These are phyloP conservation scores for Wickerhamomyces silvicola DNA, from an alignment of 805 yeast species.

Conservation along the genomic window DNA sequence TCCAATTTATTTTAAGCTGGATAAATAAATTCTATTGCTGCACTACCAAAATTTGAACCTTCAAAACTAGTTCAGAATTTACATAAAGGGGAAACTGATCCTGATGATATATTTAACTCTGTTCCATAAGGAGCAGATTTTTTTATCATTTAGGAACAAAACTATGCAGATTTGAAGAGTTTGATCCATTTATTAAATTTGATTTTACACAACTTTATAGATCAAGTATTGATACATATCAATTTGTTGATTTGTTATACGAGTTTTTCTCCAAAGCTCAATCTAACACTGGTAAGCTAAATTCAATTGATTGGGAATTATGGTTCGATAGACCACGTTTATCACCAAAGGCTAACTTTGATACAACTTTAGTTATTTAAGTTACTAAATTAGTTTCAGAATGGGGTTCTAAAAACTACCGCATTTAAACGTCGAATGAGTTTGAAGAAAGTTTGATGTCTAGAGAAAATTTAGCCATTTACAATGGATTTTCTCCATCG, in stretches of 20 bases:
- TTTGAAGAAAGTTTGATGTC: slow-evolving; percentile 10
- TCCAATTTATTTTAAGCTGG: slow-evolving; percentile 87
- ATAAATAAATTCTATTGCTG: slow-evolving; percentile 53
- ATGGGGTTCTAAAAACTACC: slow-evolving; percentile 41
- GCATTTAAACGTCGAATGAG: slow-evolving; percentile 8
- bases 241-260: slow-evolving; percentile 70
- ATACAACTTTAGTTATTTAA: slow-evolving; percentile 69
- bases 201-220: slow-evolving; percentile 68
- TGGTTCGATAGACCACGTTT: slow-evolving; percentile 82
- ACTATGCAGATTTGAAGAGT: slow-evolving; percentile 57
- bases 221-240: slow-evolving; percentile 71
- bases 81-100: slow-evolving; percentile 58
- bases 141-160: slow-evolving; percentile 65
- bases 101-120: slow-evolving; percentile 82
- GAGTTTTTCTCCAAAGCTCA: slow-evolving; percentile 44
- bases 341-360: slow-evolving; percentile 83
- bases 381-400: slow-evolving; percentile 58
- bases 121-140: slow-evolving; percentile 92
- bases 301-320: slow-evolving; percentile 73
- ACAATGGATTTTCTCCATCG: slow-evolving; percentile 53
- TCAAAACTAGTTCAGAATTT: slow-evolving; percentile 67
- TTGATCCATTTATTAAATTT: slow-evolving; percentile 74
- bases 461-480: slow-evolving; percentile 26
- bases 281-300: slow-evolving; percentile 45
- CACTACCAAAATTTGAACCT: slow-evolving; percentile 54